Base-by-base conservation (phyloP, 1,284 basidiomycete species). In the Porodaedalea pini region DNA sequence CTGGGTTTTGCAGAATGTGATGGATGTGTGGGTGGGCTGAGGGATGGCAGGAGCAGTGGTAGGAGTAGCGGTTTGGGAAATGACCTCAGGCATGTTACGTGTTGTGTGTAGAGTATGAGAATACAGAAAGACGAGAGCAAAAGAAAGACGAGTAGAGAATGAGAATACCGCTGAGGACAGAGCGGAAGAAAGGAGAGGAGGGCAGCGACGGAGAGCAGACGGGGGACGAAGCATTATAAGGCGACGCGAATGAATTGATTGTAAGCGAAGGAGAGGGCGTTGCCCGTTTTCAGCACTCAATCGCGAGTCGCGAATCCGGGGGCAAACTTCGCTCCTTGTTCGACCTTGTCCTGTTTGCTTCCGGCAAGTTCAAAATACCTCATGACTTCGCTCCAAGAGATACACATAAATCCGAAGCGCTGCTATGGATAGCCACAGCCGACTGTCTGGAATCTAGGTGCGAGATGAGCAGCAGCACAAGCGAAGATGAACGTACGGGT, bases 181-280 rank as follows among this genome's bases (percentile, higher is more conserved):
- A 41, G 8, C 8, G n/a, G 40, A 21, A 17, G 19, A 21, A 41
- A 17, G 40, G 13, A 41, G 40, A 41, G 19, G 17, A 2, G 19
- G 19, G 2, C 15, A 17, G 19, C 13, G 40, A 21, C 3, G 31
- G 34, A 21, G 31, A 19, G 36, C 23, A 4, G 23, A 17, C 8
- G 37, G 25, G 15, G 21, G 32, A 4, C 0, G n/a, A 5, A 32
- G 15, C 29, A 49, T 49, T 32, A 32, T 5, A 49, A 32, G 13
- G 4, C 31, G 2, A 49, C 2, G 25, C 13, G 29, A 49, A n/a
- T 13, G 13, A 34, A n/a, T n/a, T n/a, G n/a, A n/a, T n/a, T n/a
- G n/a, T n/a, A n/a, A n/a, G n/a, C n/a, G n/a, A n/a, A n/a, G n/a
- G 44, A 45, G 23, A 25, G 44, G 44, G 44, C 44, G 44, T 45